Conservation (phyloP, 2,329 filamentous ascomycete genomes). For the Trichoderma polysporum region DNA sequence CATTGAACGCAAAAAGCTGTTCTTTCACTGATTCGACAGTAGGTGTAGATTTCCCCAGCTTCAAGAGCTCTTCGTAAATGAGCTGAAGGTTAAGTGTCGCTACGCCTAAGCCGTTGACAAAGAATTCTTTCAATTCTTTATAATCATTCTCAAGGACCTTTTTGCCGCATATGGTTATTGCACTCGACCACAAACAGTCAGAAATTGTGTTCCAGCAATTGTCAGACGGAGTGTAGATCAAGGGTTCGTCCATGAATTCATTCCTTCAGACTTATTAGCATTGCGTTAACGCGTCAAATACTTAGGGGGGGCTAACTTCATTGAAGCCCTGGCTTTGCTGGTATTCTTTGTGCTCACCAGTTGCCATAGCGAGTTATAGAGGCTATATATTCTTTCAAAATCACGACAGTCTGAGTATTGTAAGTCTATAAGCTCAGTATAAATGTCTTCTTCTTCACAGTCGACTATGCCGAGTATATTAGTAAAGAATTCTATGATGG, state of each 20-base stretch:
- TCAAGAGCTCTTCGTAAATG: neutral
- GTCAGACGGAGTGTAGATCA: neutral
- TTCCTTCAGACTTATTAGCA: neutral
- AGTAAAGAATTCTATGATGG: neutral
- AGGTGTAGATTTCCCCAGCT: neutral
- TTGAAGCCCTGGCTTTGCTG: neutral
- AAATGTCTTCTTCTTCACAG: neutral
- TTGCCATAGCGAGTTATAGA: neutral
- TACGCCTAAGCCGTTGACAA: neutral
- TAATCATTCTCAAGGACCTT: neutral
- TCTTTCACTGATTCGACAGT: neutral
- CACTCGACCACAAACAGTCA: neutral
- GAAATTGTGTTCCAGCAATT: neutral
- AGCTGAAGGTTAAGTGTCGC: neutral
- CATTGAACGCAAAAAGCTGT: neutral
- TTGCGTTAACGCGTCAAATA: too few relatives aligned
- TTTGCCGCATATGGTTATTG: neutral
- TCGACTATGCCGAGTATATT: neutral
- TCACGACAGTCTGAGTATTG: neutral
- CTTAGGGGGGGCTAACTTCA: too few relatives aligned
- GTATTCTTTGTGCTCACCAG: neutral
- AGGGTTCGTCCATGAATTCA: neutral
- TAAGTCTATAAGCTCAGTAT: neutral
- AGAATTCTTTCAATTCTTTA: neutral
- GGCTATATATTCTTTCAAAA: neutral